A percentile compares a stretch with the other conserved stretches of the same genome.
Conservation (phyloP, 768 basidiomycete genomes). For the Rhodotorula toruloides region DNA sequence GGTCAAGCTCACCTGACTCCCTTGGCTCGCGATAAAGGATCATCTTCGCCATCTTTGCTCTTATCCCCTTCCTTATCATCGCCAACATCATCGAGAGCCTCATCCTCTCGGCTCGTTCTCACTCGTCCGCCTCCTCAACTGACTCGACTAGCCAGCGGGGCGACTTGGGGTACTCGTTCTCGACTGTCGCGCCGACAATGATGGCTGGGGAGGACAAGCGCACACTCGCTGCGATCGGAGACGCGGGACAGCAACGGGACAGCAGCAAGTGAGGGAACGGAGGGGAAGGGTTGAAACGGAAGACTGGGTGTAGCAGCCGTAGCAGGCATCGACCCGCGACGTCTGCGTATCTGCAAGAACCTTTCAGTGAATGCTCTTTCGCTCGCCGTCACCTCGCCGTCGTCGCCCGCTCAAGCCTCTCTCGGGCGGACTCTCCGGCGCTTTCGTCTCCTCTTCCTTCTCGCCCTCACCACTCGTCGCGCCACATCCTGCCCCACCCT, state of each 20-base stretch:
- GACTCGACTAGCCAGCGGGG: background rate
- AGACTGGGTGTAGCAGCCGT: too few relatives aligned
- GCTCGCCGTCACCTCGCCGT: background rate
- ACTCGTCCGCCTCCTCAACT: background rate
- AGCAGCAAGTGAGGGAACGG: background rate
- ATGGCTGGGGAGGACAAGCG: background rate
- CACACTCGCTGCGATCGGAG: background rate
- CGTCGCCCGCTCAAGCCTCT: background rate
- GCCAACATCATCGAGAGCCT: constrained; percentile 2
- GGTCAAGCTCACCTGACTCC: background rate
- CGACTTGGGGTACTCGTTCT: background rate
- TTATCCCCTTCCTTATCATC: constrained; percentile 18
- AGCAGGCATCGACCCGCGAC: background rate
- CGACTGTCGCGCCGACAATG: constrained; percentile 9
- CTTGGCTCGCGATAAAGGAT: constrained; percentile 3
- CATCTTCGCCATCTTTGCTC: constrained; percentile 6
- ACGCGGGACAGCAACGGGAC: background rate
- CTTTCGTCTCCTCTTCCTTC: background rate
- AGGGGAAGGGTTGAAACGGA: too few relatives aligned
- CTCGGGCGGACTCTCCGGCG: background rate
- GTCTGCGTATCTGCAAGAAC: background rate
- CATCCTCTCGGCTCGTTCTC: background rate
- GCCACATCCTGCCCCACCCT: background rate
- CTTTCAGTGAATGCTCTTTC: background rate
- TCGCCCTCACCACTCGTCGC: background rate